Evolutionary conservation across 805 yeast genomes (phyloP).

Genomic region (Candida wancherniae): DNA sequence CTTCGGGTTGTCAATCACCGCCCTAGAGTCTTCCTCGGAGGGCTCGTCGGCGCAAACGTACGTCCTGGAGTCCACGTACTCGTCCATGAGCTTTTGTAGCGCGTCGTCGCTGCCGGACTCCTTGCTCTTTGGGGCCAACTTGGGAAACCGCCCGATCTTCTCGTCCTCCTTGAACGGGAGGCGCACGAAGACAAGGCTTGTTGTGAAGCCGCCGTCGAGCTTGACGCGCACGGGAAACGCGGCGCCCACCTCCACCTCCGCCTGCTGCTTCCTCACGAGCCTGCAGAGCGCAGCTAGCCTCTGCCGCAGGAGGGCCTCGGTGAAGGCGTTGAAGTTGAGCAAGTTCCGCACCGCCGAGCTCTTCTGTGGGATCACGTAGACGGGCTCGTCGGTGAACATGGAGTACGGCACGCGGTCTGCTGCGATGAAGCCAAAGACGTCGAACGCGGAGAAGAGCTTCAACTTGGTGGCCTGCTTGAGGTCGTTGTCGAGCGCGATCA

Average conservation of each 20-base stretch:
- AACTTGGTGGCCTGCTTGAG: conserved; percentile 42
- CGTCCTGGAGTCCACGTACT: conserved; percentile 24
- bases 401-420: conserved; percentile 50
- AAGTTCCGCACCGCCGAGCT: conserved; percentile 32
- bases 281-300: conserved; percentile 57
- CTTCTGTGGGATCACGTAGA: conserved; percentile 44
- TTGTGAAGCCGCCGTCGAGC: conserved; percentile 13
- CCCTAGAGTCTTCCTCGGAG: conserved; percentile 2
- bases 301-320: conserved; percentile 44
- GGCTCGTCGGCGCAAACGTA: conserved; percentile 17
- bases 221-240: conserved; percentile 42
- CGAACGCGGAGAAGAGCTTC: conserved; percentile 49
- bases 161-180: conserved; percentile 78
- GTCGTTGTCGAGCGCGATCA: conserved; percentile 43
- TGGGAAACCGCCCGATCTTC: conserved; percentile 50
- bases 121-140: conserved; percentile 10
- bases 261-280: conserved; percentile 44
- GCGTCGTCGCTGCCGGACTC: conserved; percentile 2
- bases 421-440: conserved; percentile 57
- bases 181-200: conserved; percentile 47
- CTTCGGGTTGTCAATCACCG: conserved; percentile 14
- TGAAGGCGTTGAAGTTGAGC: conserved; percentile 35
- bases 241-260: conserved; percentile 49
- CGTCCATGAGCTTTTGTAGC: conserved; percentile 27
- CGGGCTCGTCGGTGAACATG: conserved; percentile 55